Evolutionary conservation across 2,329 filamentous ascomycete species (phyloP).

Genomic region (Venturia effusa): DNA sequence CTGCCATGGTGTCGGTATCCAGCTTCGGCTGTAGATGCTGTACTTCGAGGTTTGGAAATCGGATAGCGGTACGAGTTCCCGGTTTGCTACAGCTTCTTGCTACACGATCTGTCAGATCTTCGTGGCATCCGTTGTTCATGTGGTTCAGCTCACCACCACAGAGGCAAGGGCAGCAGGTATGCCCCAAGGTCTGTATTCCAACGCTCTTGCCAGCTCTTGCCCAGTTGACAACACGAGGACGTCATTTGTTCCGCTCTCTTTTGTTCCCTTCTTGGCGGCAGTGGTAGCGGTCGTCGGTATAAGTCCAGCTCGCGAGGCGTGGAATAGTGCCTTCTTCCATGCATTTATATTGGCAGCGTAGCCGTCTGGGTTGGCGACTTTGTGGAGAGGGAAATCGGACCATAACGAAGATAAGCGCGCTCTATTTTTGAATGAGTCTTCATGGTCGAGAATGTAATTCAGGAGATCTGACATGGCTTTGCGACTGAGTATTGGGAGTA

Average conservation of each 20-base stretch:
- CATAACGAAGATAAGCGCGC: slow-evolving; percentile 76
- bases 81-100: slow-evolving; percentile 59
- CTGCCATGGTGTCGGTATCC: slow-evolving; percentile 55
- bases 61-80: slow-evolving; percentile 58
- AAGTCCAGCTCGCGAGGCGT: slow-evolving; percentile 54
- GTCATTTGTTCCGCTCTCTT: slow-evolving; percentile 27
- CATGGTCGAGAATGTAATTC: slow-evolving; percentile 43
- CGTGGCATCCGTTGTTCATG: slow-evolving; percentile 20
- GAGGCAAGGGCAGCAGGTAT: slow-evolving; percentile 69
- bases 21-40: slow-evolving; percentile 61
- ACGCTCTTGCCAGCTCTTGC: slow-evolving; percentile 54
- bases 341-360: slow-evolving; percentile 70
- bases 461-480: slow-evolving; percentile 55
- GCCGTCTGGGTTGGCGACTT: slow-evolving; percentile 70
- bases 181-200: slow-evolving; percentile 71
- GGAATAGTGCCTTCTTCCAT: slow-evolving; percentile 66
- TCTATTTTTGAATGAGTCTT: slow-evolving; percentile 44
- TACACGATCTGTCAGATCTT: slow-evolving; percentile 16
- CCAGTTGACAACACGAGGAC: slow-evolving; percentile 42
- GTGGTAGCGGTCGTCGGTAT: slow-evolving; percentile 31
- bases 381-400: slow-evolving; percentile 70
- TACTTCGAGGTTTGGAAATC: slow-evolving; percentile 56
- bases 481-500: not conserved
- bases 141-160: slow-evolving; percentile 43
- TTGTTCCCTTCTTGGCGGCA: slow-evolving; percentile 14